A percentile compares a stretch with the other conserved stretches of the same genome.
Evolutionary conservation across 73 alveolate species (phyloP).

Genomic region (Paraurostyla sp.): DNA sequence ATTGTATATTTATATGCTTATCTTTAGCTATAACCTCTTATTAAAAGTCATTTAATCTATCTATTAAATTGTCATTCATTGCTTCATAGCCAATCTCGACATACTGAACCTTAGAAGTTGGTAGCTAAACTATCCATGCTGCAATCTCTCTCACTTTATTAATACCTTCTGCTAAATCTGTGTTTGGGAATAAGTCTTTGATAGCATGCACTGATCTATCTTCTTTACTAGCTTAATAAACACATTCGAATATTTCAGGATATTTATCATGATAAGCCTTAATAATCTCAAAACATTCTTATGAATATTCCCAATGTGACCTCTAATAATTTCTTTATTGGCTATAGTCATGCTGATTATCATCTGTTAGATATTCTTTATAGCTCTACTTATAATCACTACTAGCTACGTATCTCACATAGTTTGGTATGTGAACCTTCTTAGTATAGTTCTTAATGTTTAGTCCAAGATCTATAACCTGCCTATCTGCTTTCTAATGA

Average conservation of each 20-base stretch:
- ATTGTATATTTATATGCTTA: neutral
- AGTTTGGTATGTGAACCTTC: slow-evolving; percentile 66
- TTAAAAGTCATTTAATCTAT: neutral
- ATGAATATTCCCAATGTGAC: slow-evolving; percentile 64
- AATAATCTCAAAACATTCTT: slow-evolving; percentile 57
- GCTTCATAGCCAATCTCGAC: slow-evolving; percentile 61
- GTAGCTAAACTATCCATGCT: slow-evolving; percentile 35
- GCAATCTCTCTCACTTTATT: slow-evolving; percentile 30
- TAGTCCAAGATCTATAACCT: slow-evolving; percentile 69
- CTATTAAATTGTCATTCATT: slow-evolving; percentile 1
- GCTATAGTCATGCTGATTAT: neutral
- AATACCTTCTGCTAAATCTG: slow-evolving; percentile 7
- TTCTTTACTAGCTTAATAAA: neutral
- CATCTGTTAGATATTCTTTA: neutral
- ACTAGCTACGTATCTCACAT: slow-evolving; percentile 45
- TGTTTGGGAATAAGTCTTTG: slow-evolving; percentile 6
- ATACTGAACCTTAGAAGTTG: slow-evolving; percentile 22
- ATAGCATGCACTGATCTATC: slow-evolving; percentile 32
- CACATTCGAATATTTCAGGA: slow-evolving; percentile 47
- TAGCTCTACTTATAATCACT: neutral
- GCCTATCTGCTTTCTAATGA: slow-evolving; percentile 4
- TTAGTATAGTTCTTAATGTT: slow-evolving; percentile 62
- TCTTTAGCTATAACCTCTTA: neutral
- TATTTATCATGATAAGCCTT: slow-evolving; percentile 36
- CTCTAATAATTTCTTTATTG: neutral